Conservation (phyloP, 2,329 filamentous ascomycete genomes). For the Cordyceps cicadae region DNA sequence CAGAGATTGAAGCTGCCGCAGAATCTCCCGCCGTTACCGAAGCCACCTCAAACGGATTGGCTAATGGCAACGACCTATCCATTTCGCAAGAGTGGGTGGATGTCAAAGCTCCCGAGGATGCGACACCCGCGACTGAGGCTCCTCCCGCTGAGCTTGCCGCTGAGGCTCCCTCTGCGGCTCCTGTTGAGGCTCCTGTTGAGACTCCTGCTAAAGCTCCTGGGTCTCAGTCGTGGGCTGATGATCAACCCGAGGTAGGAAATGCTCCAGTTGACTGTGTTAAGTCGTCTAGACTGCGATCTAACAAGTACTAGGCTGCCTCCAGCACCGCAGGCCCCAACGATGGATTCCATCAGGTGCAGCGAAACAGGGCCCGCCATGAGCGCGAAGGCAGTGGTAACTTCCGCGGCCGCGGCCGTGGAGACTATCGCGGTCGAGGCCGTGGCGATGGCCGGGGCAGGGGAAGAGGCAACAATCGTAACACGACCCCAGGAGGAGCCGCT, state of each 20-base stretch:
- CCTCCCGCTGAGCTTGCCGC: slow-evolving; percentile 16
- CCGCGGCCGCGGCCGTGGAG: slow-evolving; percentile 39
- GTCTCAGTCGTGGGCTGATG: slow-evolving; percentile 74
- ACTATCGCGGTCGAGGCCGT: slow-evolving; percentile 42
- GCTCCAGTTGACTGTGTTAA: slow-evolving; percentile 30
- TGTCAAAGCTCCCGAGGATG: slow-evolving; percentile 60
- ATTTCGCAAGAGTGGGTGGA: slow-evolving; percentile 63
- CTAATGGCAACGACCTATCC: slow-evolving; percentile 34
- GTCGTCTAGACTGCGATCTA: slow-evolving; percentile 4
- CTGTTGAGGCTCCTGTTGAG: too few relatives aligned
- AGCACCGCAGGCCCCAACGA: slow-evolving; percentile 42
- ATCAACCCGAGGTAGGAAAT: slow-evolving; percentile 50
- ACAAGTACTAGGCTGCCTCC: slow-evolving; percentile 16
- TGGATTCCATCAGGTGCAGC: slow-evolving; percentile 66
- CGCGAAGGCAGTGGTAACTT: slow-evolving; percentile 37
- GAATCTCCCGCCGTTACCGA: neutral
- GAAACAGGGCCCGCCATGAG: slow-evolving; percentile 47
- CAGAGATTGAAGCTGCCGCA: slow-evolving; percentile 24
- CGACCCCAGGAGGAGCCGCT: slow-evolving; percentile 22
- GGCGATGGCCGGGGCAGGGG: slow-evolving; percentile 39
- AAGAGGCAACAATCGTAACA: slow-evolving; percentile 28
- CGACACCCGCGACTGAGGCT: slow-evolving; percentile 53
- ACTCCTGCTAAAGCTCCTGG: slow-evolving; percentile 22
- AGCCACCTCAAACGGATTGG: slow-evolving; percentile 41
- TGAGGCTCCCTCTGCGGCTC: too few relatives aligned